These are phyloP conservation scores for Fusarium tanahbumbuense DNA, from an alignment of 2,329 filamentous ascomycete genomes.

Conservation along the genomic window DNA sequence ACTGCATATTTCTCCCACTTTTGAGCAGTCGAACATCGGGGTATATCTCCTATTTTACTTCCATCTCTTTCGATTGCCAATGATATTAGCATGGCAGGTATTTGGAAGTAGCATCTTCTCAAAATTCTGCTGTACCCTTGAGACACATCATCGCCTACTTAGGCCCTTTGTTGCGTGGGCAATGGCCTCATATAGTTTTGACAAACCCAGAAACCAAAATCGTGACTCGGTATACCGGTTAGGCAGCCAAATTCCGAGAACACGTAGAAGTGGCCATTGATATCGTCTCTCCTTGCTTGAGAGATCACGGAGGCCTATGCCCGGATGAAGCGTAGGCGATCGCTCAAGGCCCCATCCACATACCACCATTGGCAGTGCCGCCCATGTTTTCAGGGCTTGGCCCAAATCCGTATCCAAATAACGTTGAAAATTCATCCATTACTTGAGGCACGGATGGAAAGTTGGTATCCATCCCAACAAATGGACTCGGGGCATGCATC, in stretches of 20 bases:
- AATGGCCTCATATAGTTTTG: background rate
- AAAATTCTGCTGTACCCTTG: background rate
- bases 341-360: constrained; percentile 48
- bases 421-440: constrained; percentile 53
- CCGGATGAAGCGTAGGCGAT: background rate
- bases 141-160: background rate
- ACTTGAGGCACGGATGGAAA: constrained; percentile 55
- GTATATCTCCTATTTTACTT: background rate
- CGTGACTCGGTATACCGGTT: constrained; percentile 1
- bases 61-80: background rate
- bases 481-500: constrained; percentile 49
- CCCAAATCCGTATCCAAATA: constrained; percentile 49
- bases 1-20: constrained; percentile 3
- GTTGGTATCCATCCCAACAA: constrained; percentile 53
- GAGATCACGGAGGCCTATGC: background rate
- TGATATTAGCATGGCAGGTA: background rate
- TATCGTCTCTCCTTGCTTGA: constrained; percentile 13
- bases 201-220: background rate
- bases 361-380: constrained; percentile 40
- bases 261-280: background rate
- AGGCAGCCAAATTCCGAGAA: background rate
- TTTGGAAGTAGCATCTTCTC: background rate
- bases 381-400: constrained; percentile 47
- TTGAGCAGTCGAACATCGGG: background rate
- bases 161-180: background rate